These are phyloP conservation scores for Fraxinus americana DNA, from an alignment of 257 asterid species.

Conservation along the genomic window DNA sequence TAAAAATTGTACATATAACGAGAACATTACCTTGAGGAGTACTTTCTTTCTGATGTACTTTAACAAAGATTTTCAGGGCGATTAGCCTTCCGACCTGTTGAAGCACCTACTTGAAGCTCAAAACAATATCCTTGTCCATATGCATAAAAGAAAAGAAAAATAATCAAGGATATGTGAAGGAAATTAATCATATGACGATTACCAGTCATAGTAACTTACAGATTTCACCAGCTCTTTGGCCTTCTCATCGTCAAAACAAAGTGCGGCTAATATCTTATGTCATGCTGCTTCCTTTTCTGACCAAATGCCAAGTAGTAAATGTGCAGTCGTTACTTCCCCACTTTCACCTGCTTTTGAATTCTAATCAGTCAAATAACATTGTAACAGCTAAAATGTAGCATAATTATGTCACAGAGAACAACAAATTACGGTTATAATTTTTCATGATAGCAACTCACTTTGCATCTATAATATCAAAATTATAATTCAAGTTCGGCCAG, in stretches of 20 bases:
- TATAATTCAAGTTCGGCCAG: background rate
- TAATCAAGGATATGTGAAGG: slow-evolving; percentile 18
- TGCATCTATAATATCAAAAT: background rate
- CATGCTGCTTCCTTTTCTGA: slow-evolving; percentile 77
- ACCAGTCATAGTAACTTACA: slow-evolving; percentile 39
- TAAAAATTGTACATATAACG: background rate
- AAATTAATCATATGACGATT: slow-evolving; percentile 3
- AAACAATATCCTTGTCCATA: slow-evolving; percentile 68
- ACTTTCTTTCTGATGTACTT: background rate
- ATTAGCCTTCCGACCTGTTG: background rate
- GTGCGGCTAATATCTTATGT: slow-evolving; percentile 56
- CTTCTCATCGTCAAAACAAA: slow-evolving; percentile 81
- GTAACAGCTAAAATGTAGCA: background rate
- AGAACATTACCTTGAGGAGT: background rate
- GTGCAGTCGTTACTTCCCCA: slow-evolving; percentile 75
- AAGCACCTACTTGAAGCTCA: slow-evolving; percentile 44
- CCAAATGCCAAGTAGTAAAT: slow-evolving; percentile 83
- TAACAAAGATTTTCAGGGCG: background rate
- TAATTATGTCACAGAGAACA: background rate
- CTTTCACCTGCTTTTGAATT: slow-evolving; percentile 56
- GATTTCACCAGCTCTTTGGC: slow-evolving; percentile 69
- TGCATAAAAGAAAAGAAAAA: slow-evolving; percentile 33
- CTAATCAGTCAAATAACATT: slow-evolving; percentile 1
- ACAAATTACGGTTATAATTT: background rate
- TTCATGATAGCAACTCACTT: background rate